These are phyloP conservation scores for Phytophthora multivora DNA, from an alignment of 352 stramenopile genomes.

Conservation along the genomic window DNA sequence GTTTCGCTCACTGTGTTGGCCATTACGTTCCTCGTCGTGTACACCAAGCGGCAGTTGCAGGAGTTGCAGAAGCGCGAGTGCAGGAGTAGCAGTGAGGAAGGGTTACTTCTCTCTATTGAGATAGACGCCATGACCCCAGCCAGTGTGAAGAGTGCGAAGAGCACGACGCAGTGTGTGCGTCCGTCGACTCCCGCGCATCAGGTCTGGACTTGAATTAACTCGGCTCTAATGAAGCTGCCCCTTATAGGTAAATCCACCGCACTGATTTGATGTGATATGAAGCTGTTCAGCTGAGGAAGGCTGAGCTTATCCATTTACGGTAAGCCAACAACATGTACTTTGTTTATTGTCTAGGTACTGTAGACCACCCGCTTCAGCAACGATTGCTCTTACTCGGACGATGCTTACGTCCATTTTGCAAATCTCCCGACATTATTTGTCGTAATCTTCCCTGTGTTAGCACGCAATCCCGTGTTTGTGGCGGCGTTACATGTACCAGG, in stretches of 20 bases:
- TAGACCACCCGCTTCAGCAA: constrained; percentile 1
- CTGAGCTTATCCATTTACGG: not conserved
- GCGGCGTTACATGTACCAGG: no score
- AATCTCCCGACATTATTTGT: no score
- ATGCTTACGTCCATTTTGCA: constrained; percentile 21
- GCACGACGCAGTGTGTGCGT: constrained; percentile 17
- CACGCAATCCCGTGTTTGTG: not conserved
- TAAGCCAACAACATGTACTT: no score
- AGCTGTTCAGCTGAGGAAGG: not conserved
- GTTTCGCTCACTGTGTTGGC: constrained; percentile 51
- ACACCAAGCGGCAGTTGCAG: constrained; percentile 64
- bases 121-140: constrained; percentile 22
- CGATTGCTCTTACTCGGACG: no score
- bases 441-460: constrained; percentile 13
- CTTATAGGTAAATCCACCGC: constrained; percentile 19
- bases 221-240: not conserved
- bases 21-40: constrained; percentile 65
- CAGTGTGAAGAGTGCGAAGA: constrained; percentile 18
- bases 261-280: not conserved
- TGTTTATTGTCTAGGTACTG: not conserved
- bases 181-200: constrained; percentile 26
- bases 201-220: constrained; percentile 13
- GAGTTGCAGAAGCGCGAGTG: constrained; percentile 67
- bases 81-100: constrained; percentile 58
- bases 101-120: constrained; percentile 39